Base-by-base conservation (phyloP, 441 rosid species). In the Gossypium gossypioides region DNA sequence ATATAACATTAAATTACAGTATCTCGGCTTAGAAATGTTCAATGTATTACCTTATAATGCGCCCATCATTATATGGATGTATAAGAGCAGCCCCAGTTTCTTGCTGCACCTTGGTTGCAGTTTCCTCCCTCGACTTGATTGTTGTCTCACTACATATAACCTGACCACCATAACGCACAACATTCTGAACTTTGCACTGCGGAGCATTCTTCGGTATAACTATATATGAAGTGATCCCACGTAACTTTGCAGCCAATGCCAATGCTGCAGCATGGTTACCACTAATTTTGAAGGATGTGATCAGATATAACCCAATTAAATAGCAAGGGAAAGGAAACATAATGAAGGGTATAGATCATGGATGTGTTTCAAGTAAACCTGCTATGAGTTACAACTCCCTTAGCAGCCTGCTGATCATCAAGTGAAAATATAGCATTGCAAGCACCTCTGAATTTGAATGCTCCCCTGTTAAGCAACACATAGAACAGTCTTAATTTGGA, bases 261-360 rank as follows among this genome's bases (percentile, higher is more conserved):
- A 93, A 84, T 16, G 98, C 97, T 59, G 97, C 98, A 78, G 98
- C 97, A 83, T 93, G 98, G 81, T 91, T 91, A 27, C 98, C 97
- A 67, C 94, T 91, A 76, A 76, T 74, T 72, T 46, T 50, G 74
- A 59, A 74, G 73, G 24, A 71, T 55, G 63, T 12, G 15, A 78
- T 68, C 75, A 78, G 76, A 21, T 19, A 55, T 48, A 52, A 29
- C 73, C 46, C 67, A 69, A 61, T 10, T 69, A 58, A 29, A 21
- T 10, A 12, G 37, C 1, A 58, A 50, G 8, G 24, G 9, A 29
- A 4, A 25, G 18, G 24, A 60, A 27, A 60, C 24, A 18, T 13
- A 0, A 69, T 27, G 24, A 58, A 13, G 10, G 15, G 12, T 18
- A 13, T 8, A 27, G n/a, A 59, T 69, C 21, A 9, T 19, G 24